Evolutionary conservation across 2,329 filamentous ascomycete species (phyloP).

Genomic region (Pseudopyrenochaeta lycopersici): DNA sequence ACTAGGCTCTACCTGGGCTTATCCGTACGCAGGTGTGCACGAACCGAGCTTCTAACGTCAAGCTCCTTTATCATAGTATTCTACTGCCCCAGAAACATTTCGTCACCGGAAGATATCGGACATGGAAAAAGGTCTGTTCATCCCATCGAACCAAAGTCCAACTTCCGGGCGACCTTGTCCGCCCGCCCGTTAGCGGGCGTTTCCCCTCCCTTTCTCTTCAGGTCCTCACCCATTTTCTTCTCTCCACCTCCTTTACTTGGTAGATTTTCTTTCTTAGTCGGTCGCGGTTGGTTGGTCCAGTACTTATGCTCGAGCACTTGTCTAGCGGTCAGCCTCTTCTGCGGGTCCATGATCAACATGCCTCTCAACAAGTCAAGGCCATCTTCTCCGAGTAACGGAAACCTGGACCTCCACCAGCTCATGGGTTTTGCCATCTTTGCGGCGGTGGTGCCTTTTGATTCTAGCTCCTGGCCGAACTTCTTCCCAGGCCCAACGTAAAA

Average conservation of each 20-base stretch:
- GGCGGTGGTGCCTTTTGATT: slow-evolving; percentile 18
- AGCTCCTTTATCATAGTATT: slow-evolving; percentile 6
- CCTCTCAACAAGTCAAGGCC: slow-evolving; percentile 89
- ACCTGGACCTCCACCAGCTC: slow-evolving; percentile 78
- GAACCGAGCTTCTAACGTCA: slow-evolving; percentile 6
- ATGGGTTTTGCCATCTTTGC: slow-evolving; percentile 70
- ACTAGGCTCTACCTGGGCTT: slow-evolving; percentile 12
- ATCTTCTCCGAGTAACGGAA: slow-evolving; percentile 80
- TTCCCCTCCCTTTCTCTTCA: slow-evolving; percentile 78
- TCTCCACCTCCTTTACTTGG: slow-evolving; percentile 76
- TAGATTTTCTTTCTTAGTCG: slow-evolving; percentile 82
- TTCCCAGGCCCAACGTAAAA: slow-evolving; percentile 77
- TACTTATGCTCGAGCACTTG: slow-evolving; percentile 83
- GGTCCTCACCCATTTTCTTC: slow-evolving; percentile 81
- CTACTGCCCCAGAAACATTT: not conserved
- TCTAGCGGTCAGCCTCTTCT: slow-evolving; percentile 78
- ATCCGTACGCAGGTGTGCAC: slow-evolving; percentile 2
- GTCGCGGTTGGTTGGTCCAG: slow-evolving; percentile 85
- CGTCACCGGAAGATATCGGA: slow-evolving; percentile 1
- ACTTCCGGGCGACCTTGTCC: slow-evolving; percentile 80
- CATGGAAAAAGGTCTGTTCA: not conserved
- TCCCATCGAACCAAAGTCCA: slow-evolving; percentile 54
- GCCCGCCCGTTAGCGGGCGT: slow-evolving; percentile 64
- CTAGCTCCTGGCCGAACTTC: slow-evolving; percentile 43
- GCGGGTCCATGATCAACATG: slow-evolving; percentile 87